These are phyloP conservation scores for Leccinum insolens DNA, from an alignment of 1,284 basidiomycete species.

Conservation along the genomic window DNA sequence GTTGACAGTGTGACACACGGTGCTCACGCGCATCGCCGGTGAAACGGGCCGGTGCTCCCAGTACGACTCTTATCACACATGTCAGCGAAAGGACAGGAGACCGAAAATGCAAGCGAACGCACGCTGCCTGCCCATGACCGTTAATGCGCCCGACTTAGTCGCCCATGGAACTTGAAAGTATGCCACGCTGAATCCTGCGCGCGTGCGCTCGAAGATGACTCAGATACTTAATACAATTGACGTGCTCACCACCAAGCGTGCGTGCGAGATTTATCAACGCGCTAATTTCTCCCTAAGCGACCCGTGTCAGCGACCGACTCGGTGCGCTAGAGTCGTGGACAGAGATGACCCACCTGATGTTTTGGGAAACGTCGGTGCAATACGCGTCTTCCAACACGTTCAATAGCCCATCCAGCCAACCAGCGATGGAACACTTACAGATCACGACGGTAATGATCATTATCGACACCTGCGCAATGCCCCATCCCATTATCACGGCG, in stretches of 20 bases:
- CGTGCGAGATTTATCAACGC: slow-evolving; percentile 56
- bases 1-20: no score
- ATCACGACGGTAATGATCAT: slow-evolving; percentile 72
- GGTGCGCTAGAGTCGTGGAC: background rate
- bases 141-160: slow-evolving; percentile 46
- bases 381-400: slow-evolving; percentile 47
- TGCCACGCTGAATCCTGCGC: slow-evolving; percentile 49
- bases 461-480: slow-evolving; percentile 57
- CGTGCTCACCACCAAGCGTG: slow-evolving; percentile 43
- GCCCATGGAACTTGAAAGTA: slow-evolving; percentile 64
- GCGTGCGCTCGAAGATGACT: background rate
- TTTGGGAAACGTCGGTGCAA: slow-evolving; percentile 48
- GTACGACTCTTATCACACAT: background rate
- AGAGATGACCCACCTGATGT: slow-evolving; percentile 21
- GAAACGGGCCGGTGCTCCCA: background rate
- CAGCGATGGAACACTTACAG: slow-evolving; percentile 40
- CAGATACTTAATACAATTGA: background rate
- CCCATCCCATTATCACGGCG: slow-evolving; percentile 70
- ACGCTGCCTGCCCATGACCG: slow-evolving; percentile 55
- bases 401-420: background rate
- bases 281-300: slow-evolving; percentile 50
- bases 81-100: background rate
- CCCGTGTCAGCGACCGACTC: background rate
- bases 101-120: slow-evolving; percentile 16
- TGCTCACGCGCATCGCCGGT: background rate